A percentile compares a stretch with the other conserved stretches of the same genome.
Conservation (phyloP, 192 early-diverging fungal species). For the Phycomyces blakesleeanus region DNA sequence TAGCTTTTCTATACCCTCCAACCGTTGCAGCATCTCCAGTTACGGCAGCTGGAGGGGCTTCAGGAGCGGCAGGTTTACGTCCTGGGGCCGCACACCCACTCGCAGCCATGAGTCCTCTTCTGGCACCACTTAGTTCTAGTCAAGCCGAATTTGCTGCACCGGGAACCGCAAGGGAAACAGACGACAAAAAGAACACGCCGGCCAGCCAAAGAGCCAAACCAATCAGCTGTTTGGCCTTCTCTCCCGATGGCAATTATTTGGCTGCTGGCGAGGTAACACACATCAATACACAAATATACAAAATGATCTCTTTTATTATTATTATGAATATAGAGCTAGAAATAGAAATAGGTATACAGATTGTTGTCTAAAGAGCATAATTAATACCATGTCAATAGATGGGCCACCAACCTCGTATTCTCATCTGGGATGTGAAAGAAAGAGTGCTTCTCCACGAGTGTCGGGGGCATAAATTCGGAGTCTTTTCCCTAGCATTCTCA, state of each 20-base stretch:
- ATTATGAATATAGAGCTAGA: too few species aligned
- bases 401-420: conserved; percentile 74
- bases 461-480: conserved; percentile 76
- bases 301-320: too few species aligned
- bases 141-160: neutral
- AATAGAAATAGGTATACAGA: neutral
- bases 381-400: conserved; percentile 38
- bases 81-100: neutral
- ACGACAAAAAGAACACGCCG: conserved; percentile 24
- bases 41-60: neutral
- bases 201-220: conserved; percentile 54
- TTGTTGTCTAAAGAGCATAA: conserved; percentile 1
- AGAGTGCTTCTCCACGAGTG: conserved; percentile 54
- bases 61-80: neutral
- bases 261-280: conserved; percentile 70
- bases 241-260: conserved; percentile 62
- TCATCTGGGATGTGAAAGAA: conserved; percentile 66
- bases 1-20: conserved; percentile 50
- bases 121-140: conserved; percentile 6
- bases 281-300: too few species aligned
- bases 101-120: neutral
- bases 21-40: conserved; percentile 5
- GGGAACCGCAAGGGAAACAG: neutral
- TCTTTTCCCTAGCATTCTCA: conserved; percentile 65
- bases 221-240: conserved; percentile 70